phyloP scores from a whole-genome alignment of 169 alveolate genomes.

The Fabrea salina region DNA sequence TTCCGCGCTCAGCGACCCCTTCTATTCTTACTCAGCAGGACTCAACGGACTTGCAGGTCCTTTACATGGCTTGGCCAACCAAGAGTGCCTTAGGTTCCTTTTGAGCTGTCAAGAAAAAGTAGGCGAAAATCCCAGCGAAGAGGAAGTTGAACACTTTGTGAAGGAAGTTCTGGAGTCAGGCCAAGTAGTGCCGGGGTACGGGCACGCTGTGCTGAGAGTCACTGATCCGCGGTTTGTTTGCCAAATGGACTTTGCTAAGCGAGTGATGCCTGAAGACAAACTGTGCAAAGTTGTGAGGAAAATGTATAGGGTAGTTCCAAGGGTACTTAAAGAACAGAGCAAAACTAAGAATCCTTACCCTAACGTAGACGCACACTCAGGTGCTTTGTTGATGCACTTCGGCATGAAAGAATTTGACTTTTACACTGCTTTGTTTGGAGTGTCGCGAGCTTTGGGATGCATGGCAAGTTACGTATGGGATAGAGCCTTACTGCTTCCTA shows the following conservation, averaged over 20 bases:
- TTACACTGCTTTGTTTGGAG: constrained; percentile 94
- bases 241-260: constrained; percentile 84
- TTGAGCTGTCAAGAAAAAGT: constrained; percentile 76
- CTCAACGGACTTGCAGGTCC: constrained; percentile 94
- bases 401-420: constrained; percentile 87
- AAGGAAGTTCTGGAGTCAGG: constrained; percentile 77
- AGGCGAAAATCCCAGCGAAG: constrained; percentile 67
- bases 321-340: constrained; percentile 78
- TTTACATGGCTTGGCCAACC: constrained; percentile 94
- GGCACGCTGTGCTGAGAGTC: constrained; percentile 96
- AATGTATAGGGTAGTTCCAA: constrained; percentile 85
- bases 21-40: constrained; percentile 86
- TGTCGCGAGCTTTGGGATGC: constrained; percentile 91
- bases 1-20: constrained; percentile 92
- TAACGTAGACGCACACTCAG: constrained; percentile 96
- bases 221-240: constrained; percentile 91
- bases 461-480: constrained; percentile 76
- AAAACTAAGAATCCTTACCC: constrained; percentile 95
- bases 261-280: constrained; percentile 84
- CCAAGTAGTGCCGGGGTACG: constrained; percentile 95
- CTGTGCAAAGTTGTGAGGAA: constrained; percentile 78
- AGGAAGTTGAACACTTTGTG: constrained; percentile 55
- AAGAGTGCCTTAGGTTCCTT: constrained; percentile 92
- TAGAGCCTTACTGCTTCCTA: constrained; percentile 71
- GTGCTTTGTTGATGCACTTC: constrained; percentile 87